Evolutionary conservation across 2,329 filamentous ascomycete species (phyloP), one percentile per base, ranked within the genome.

Genomic region (Pestalotiopsis sp.): DNA sequence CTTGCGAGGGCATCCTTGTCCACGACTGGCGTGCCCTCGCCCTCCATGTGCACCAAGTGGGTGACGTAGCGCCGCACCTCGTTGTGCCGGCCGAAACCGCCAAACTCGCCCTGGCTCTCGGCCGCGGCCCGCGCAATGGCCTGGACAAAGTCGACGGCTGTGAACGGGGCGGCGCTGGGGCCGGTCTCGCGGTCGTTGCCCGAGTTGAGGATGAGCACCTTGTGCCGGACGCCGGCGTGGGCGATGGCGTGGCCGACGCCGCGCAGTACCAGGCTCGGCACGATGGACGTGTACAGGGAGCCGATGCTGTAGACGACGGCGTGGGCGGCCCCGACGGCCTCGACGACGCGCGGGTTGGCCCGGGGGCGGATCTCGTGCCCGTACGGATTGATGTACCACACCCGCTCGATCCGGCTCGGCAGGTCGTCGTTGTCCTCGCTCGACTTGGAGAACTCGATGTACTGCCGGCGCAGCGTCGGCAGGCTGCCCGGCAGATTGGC

Each of bases 381-480:
- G 79, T 98, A 98, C 0, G 95, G 95, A 76, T 98, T 98, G 82
- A 98, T 98, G 82, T 98, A 98, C 94, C 94, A 98, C 39, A 98
- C 86, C 2, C 95, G 84, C 67, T 91, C 85, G 73, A 98, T 97
- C 36, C 93, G 87, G 0, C 92, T 87, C 0, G 93, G 88, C 1
- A 98, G 84, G 67, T 95, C 93, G 70, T 93, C 89, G 67, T 95
- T 93, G 70, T 93, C 59, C 71, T 94, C 91, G 52, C 88, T 85
- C 75, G 84, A 80, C 81, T 98, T 98, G 76, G 88, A 92, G 78
- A 97, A 97, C 4, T 86, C 84, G 69, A 98, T 94, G 71, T 97
- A 93, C 64, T 92, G 93, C 68, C 92, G 90, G 6, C 95, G 87
- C 1, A 98, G 85, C 0, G 90, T 92, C 0, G 94, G 93, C 0